phyloP scores from a whole-genome alignment of 2,329 filamentous ascomycete species.

The Sarocladium oryzae region DNA sequence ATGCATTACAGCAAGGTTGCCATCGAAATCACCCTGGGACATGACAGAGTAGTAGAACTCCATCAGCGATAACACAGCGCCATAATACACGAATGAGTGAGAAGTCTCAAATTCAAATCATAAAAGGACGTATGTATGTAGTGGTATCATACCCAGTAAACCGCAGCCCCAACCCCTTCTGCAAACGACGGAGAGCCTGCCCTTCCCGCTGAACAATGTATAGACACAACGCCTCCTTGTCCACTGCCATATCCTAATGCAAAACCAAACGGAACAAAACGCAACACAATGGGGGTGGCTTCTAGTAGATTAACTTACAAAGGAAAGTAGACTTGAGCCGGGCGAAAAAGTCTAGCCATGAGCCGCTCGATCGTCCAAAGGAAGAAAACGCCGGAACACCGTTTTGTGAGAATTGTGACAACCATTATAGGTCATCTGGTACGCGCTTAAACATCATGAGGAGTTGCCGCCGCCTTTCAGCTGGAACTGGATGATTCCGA shows the following conservation, averaged over 20 bases:
- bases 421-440: background rate
- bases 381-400: slow-evolving; percentile 1
- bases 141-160: slow-evolving; percentile 8
- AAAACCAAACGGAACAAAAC: background rate
- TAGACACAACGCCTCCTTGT: background rate
- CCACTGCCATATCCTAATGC: background rate
- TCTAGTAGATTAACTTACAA: background rate
- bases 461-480: background rate
- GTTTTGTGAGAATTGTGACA: slow-evolving; percentile 1
- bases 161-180: background rate
- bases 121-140: slow-evolving; percentile 1
- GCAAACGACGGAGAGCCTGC: background rate
- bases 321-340: background rate
- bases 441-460: background rate
- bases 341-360: background rate
- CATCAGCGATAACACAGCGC: no score
- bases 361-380: background rate
- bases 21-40: no score
- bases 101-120: background rate
- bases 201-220: background rate
- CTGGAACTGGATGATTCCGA: background rate
- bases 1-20: no score
- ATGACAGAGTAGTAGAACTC: no score
- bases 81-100: no score
- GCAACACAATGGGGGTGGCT: background rate